Evolutionary conservation across 805 yeast species (phyloP).

Genomic region (Kazachstania africana): DNA sequence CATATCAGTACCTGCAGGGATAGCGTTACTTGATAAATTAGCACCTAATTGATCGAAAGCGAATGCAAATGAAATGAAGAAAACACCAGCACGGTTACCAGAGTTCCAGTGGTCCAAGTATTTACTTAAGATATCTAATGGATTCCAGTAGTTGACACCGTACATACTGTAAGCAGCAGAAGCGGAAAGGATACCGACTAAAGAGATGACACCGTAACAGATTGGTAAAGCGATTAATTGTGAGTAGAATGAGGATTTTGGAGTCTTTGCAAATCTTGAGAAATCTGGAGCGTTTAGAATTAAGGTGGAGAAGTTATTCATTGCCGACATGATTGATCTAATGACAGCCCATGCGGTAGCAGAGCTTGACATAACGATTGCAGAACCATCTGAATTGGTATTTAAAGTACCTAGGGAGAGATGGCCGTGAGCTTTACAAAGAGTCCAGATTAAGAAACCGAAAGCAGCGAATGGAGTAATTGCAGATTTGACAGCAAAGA

Average conservation of each 20-base stretch:
- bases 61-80: slow-evolving; percentile 58
- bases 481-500: slow-evolving; percentile 73
- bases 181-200: slow-evolving; percentile 76
- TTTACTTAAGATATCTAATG: slow-evolving; percentile 59
- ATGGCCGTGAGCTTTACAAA: slow-evolving; percentile 64
- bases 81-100: slow-evolving; percentile 72
- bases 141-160: slow-evolving; percentile 71
- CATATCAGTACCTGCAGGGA: slow-evolving; percentile 65
- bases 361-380: slow-evolving; percentile 31
- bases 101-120: slow-evolving; percentile 41
- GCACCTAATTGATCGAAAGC: slow-evolving; percentile 71
- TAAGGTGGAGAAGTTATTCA: slow-evolving; percentile 83
- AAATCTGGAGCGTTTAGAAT: slow-evolving; percentile 85
- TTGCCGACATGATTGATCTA: slow-evolving; percentile 62
- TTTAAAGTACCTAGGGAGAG: slow-evolving; percentile 19
- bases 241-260: slow-evolving; percentile 39
- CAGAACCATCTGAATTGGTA: slow-evolving; percentile 2
- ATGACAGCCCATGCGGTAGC: slow-evolving; percentile 76
- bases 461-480: slow-evolving; percentile 77
- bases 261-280: slow-evolving; percentile 63
- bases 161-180: slow-evolving; percentile 62
- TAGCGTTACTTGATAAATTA: slow-evolving; percentile 60
- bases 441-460: slow-evolving; percentile 75
- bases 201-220: slow-evolving; percentile 67
- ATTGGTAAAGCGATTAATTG: slow-evolving; percentile 61